Percentiles rank a stretch among this genome's conserved stretches.
Conservation (phyloP, 1,139 yeast genomes). For the Yamadazyma pseudoaaseri region DNA sequence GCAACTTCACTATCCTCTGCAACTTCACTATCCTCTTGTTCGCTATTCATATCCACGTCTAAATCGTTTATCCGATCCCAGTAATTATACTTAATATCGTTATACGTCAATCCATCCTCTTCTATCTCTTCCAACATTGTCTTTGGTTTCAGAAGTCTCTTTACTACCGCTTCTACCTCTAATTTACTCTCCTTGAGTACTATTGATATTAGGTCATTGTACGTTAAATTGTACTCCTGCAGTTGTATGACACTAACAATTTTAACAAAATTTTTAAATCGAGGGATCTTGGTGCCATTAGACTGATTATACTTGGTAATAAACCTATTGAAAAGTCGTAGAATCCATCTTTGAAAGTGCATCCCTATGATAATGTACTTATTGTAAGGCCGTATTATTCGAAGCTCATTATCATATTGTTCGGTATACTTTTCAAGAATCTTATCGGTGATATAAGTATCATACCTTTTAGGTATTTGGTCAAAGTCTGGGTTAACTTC, state of each 20-base stretch:
- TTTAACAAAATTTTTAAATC: conserved; percentile 24
- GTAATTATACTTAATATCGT: conserved; percentile 31
- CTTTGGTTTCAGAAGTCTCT: conserved; percentile 13
- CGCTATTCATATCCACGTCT: conserved; percentile 33
- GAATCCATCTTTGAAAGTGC: conserved; percentile 36
- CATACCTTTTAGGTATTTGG: not conserved
- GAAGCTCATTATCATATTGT: conserved; percentile 15
- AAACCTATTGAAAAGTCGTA: conserved; percentile 39
- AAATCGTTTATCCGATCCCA: conserved; percentile 33
- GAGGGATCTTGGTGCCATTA: conserved; percentile 17
- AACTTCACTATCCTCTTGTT: too few relatives aligned
- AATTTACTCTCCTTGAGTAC: conserved; percentile 26
- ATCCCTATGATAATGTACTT: conserved; percentile 23
- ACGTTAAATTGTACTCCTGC: conserved; percentile 18
- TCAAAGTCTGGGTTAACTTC: conserved; percentile 17
- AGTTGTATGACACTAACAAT: conserved; percentile 9
- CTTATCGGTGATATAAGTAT: conserved; percentile 26
- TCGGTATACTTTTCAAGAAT: conserved; percentile 23
- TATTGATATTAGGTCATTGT: conserved; percentile 24
- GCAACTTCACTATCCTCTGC: too few relatives aligned
- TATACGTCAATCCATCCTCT: conserved; percentile 11
- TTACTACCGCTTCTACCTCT: conserved; percentile 19
- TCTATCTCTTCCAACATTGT: conserved; percentile 16
- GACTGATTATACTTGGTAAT: conserved; percentile 27
- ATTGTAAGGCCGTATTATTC: conserved; percentile 24